Evolutionary conservation across 805 yeast genomes (phyloP), one percentile per base, ranked within the genome.

Genomic region (Starmera amethionina): DNA sequence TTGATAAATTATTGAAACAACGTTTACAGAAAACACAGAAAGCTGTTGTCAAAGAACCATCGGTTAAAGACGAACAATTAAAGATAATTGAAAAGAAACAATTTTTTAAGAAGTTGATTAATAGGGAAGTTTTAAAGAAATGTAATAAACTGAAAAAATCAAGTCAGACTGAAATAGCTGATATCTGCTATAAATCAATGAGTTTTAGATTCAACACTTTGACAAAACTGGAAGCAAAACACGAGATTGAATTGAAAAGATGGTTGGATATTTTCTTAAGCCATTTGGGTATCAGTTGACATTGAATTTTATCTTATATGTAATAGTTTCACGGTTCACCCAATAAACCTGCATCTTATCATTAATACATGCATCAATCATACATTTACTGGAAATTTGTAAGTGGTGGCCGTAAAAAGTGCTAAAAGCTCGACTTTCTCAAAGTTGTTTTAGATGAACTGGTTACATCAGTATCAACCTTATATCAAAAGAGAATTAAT

Each of bases 141-240:
- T 41, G 51, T 50, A 37, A 30, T 6, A 41, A 40, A 2, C 41
- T 36, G 13, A 39, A 48, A 3, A 47, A 44, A 31, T 37, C 44
- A 0, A 13, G 40, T 2, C 55, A 53, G 35, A 41, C 31, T 9
- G 56, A 54, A 34, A 48, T 52, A 2, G 55, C 51, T 2, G 58
- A 54, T 18, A 43, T 53, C 9, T 50, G 58, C 27, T 46, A 41
- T 37, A 47, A 42, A 33, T 52, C 51, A 3, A 48, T 50, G 51
- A 39, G 39, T 15, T 52, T 47, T 38, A 45, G 41, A 41, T 53
- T 46, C 32, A 47, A 40, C 42, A 29, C 30, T 5, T 14, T 43
- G n/a, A 12, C 35, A n/a, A 45, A 43, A 7, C 14, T 47, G 3
- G 32, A 41, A 12, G 43, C 41, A 5, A 29, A 36, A 10, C 41